Evolutionary conservation across 2,329 filamentous ascomycete species (phyloP).

Genomic region (Fusarium nanum): DNA sequence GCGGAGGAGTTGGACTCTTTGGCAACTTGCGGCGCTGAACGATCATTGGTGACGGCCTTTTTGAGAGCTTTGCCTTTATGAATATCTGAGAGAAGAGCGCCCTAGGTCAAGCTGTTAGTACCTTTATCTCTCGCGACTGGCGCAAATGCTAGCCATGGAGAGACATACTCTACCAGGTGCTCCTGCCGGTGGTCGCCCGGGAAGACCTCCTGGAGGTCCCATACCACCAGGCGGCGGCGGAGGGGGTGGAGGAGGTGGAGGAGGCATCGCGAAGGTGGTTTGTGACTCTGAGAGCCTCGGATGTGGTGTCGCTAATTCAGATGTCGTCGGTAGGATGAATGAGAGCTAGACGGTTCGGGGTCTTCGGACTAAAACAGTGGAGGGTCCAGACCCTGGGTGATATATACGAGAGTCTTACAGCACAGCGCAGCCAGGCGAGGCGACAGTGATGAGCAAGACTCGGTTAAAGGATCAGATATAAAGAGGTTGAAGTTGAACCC

Average conservation of each 20-base stretch:
- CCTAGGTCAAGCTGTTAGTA: conserved; percentile 62
- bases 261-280: conserved; percentile 49
- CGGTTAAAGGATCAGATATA: conserved; percentile 3
- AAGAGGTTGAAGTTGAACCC: conserved; percentile 25
- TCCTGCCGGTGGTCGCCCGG: conserved; percentile 66
- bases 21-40: conserved; percentile 79
- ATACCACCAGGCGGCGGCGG: conserved; percentile 69
- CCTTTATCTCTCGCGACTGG: not conserved
- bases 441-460: conserved; percentile 3
- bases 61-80: conserved; percentile 81
- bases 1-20: conserved; percentile 52
- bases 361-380: conserved; percentile 28
- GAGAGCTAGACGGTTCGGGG: conserved; percentile 14
- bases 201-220: conserved; percentile 60
- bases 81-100: conserved; percentile 89
- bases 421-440: not conserved
- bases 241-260: conserved; percentile 78
- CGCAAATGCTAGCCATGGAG: not conserved
- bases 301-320: conserved; percentile 22
- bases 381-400: conserved; percentile 15
- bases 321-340: conserved; percentile 28
- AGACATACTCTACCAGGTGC: conserved; percentile 69
- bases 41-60: conserved; percentile 91
- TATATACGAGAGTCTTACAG: conserved; percentile 9
- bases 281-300: not conserved